A percentile compares a stretch with the other conserved stretches of the same genome.
Conservation (phyloP, 495 filamentous ascomycete species). For the Penicillium coffeae region DNA sequence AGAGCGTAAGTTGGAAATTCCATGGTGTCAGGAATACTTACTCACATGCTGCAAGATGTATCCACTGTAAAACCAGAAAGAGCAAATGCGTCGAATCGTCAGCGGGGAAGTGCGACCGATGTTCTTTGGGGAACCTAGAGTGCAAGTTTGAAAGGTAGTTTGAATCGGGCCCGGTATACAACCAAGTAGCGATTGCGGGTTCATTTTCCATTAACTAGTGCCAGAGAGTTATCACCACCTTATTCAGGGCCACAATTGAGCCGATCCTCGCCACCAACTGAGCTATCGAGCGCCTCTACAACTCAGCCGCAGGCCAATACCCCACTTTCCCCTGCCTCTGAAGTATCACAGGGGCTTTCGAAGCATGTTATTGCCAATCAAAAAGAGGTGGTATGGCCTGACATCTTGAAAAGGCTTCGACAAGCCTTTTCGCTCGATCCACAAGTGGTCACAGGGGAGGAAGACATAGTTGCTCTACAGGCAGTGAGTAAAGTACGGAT, state of each 20-base stretch:
- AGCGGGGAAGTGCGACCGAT: constrained; percentile 14
- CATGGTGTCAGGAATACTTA: not conserved
- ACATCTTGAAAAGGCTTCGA: constrained; percentile 15
- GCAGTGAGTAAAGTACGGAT: constrained; percentile 7
- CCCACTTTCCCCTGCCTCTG: constrained; percentile 9
- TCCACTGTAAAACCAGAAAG: constrained; percentile 17
- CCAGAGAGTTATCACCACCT: constrained; percentile 4
- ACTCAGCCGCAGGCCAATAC: not conserved
- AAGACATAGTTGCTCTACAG: constrained; percentile 14
- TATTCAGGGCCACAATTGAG: not conserved
- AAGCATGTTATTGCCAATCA: constrained; percentile 14
- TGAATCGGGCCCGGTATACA: not conserved
- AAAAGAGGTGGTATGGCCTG: constrained; percentile 13
- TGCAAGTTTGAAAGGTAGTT: constrained; percentile 15
- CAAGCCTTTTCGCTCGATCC: constrained; percentile 18
- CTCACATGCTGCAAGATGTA: constrained; percentile 5
- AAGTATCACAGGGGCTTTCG: constrained; percentile 12
- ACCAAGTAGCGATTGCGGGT: not conserved
- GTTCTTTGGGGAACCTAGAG: constrained; percentile 5
- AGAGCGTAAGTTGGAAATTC: constrained; percentile 13
- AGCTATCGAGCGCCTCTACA: not conserved
- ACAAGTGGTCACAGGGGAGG: constrained; percentile 6
- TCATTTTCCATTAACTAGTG: not conserved
- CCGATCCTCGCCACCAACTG: not conserved
- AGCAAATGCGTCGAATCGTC: constrained; percentile 16